Evolutionary conservation across 805 yeast genomes (phyloP), one percentile per base, ranked within the genome.

Genomic region (Teunomyces stri): DNA sequence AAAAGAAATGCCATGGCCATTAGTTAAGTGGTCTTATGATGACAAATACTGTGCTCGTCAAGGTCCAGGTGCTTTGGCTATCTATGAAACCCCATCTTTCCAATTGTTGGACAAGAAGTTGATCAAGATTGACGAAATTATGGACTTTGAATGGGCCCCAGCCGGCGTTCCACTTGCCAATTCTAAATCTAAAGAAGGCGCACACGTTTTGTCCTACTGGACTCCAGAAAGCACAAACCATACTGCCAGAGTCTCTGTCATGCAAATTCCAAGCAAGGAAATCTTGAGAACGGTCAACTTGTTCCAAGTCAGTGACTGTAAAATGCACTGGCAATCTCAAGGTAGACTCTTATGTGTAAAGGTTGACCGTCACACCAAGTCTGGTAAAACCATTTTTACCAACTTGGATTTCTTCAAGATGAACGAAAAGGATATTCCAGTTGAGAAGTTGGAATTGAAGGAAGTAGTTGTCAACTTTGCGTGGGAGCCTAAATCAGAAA

Each of bases 321-420:
- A 85, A 61, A 72, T 94, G 73, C 89, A 84, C 76, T 94, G 99
- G 99, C 98, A 94, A 72, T 84, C 81, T 54, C 84, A 87, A 57
- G 89, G 89, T 53, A 84, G 82, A 59, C 85, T 75, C 66, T 73
- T 94, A 64, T 89, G 97, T 74, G 95, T 91, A 63, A 89, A 88
- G 74, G 97, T 94, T 57, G 97, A 91, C 69, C 89, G 98, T 72
- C 96, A 90, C 72, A 89, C 97, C 48, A 94, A 94, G 71, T 86
- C 97, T 43, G 88, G 86, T 68, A 94, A 95, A 80, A 88, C 96
- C 16, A 69, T 85, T 45, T 90, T 89, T 78, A 84, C 97, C 48
- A 89, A 89, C 65, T 78, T 94, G 67, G 98, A 94, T 71, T 85
- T 94, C 64, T 89, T 92, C 80, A 86, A 89, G 61, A 70, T 90